Percentiles rank a stretch among this genome's conserved stretches.
These are phyloP conservation scores for Thelephora terrestris DNA, from an alignment of 1,284 basidiomycete species.

Conservation along the genomic window DNA sequence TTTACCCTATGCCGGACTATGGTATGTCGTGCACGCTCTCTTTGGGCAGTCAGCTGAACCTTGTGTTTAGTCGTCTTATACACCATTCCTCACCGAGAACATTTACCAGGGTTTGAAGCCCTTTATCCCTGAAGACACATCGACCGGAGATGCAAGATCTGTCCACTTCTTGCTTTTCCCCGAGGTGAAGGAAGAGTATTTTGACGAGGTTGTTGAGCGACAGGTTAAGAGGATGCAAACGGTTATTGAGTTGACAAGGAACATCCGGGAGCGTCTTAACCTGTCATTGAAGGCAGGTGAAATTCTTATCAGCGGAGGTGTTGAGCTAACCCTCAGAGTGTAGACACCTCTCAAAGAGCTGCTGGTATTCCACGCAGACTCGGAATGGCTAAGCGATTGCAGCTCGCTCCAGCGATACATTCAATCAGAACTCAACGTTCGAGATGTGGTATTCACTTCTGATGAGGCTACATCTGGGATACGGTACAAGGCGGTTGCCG, in stretches of 20 bases:
- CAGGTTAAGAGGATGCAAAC: conserved; percentile 92
- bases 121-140: conserved; percentile 73
- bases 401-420: conserved; percentile 84
- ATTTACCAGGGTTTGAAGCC: conserved; percentile 86
- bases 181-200: conserved; percentile 88
- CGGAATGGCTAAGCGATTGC: conserved; percentile 82
- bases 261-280: conserved; percentile 82
- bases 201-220: conserved; percentile 92
- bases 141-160: conserved; percentile 75
- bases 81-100: conserved; percentile 96
- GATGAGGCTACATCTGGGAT: conserved; percentile 86
- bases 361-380: conserved; percentile 87
- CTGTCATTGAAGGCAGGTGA: conserved; percentile 77
- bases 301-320: background rate
- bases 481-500: conserved; percentile 86
- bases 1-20: conserved; percentile 93
- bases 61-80: conserved; percentile 81
- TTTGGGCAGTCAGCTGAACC: conserved; percentile 7
- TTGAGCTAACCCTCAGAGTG: background rate
- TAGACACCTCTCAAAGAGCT: conserved; percentile 92
- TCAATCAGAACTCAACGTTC: conserved; percentile 92
- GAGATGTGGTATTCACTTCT: conserved; percentile 80
- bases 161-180: conserved; percentile 97
- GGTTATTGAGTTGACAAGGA: conserved; percentile 89
- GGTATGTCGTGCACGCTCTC: conserved; percentile 37